A percentile compares a stretch with the other conserved stretches of the same genome.
Conservation (phyloP, 345 rosid genomes). For the Cardamine resedifolia region DNA sequence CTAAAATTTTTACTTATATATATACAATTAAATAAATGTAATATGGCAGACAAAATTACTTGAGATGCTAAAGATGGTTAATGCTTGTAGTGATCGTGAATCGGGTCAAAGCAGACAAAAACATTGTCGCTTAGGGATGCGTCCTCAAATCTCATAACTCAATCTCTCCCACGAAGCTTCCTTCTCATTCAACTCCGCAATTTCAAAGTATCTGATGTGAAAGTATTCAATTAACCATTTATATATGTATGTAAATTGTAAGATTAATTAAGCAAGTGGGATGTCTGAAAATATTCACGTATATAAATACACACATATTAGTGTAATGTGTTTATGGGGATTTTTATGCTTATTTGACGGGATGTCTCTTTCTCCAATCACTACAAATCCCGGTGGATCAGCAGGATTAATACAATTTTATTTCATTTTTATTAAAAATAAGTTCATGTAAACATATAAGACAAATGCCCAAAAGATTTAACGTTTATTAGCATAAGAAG, state of each 20-base stretch:
- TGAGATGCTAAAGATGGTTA: background rate
- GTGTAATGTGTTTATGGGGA: background rate
- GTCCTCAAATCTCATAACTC: conserved; percentile 11
- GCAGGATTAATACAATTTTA: conserved; percentile 7
- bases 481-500: background rate
- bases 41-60: conserved; percentile 28
- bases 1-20: background rate
- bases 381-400: conserved; percentile 47
- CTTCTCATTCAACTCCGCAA: background rate
- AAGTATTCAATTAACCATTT: conserved; percentile 25
- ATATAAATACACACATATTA: background rate
- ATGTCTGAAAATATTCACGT: conserved; percentile 13
- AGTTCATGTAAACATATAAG: background rate
- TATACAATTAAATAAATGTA: background rate
- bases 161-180: conserved; percentile 30
- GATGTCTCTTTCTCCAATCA: conserved; percentile 23
- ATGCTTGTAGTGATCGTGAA: conserved; percentile 1
- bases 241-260: background rate
- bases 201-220: conserved; percentile 4
- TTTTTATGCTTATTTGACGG: conserved; percentile 29
- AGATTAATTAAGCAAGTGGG: conserved; percentile 12
- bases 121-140: conserved; percentile 7
- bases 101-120: conserved; percentile 24
- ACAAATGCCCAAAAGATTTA: background rate
- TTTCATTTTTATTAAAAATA: background rate